Percentiles rank a stretch among this genome's conserved stretches.
Conservation (phyloP, 2,329 filamentous ascomycete genomes). For the Hypoxylon rubiginosum region DNA sequence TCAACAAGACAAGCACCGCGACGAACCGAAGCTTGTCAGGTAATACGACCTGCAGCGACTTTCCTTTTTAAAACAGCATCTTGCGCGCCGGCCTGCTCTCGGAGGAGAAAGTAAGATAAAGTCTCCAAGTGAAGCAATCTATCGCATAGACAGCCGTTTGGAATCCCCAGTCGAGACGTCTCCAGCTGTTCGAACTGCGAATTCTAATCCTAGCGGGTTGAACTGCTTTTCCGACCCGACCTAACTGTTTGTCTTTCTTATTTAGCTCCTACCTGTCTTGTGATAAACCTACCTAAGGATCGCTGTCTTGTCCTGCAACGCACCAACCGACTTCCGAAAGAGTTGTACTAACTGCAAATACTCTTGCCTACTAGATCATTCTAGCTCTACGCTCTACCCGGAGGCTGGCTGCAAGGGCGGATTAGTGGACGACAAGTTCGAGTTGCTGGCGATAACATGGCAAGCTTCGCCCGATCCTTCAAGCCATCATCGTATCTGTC, state of each 20-base stretch:
- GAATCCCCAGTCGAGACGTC: conserved; percentile 11
- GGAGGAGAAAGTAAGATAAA: conserved; percentile 19
- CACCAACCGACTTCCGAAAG: conserved; percentile 12
- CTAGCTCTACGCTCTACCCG: conserved; percentile 9
- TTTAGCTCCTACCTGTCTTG: conserved; percentile 2
- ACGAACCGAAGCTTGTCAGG: conserved; percentile 19
- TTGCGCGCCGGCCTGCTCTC: conserved; percentile 12
- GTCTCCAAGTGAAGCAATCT: conserved; percentile 12
- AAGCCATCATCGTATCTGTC: conserved; percentile 62
- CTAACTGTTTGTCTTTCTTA: conserved; percentile 5
- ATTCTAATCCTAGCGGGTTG: conserved; percentile 9
- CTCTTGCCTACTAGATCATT: conserved; percentile 20
- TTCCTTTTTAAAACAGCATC: conserved; percentile 22
- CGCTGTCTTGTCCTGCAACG: conserved; percentile 2
- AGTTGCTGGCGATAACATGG: conserved; percentile 55
- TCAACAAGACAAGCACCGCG: conserved; percentile 30
- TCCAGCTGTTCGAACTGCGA: conserved; percentile 1
- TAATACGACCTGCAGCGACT: conserved; percentile 4
- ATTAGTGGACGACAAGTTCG: conserved; percentile 17
- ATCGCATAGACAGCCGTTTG: conserved; percentile 8
- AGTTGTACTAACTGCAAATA: conserved; percentile 24
- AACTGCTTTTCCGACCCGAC: conserved; percentile 1
- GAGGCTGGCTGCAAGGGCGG: conserved; percentile 17
- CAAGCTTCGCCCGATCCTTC: conserved; percentile 64
- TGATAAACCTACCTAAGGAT: conserved; percentile 6